Percentiles rank a stretch among this genome's conserved stretches.
Conservation (phyloP, 768 basidiomycete genomes). For the Psilocybe sp. region DNA sequence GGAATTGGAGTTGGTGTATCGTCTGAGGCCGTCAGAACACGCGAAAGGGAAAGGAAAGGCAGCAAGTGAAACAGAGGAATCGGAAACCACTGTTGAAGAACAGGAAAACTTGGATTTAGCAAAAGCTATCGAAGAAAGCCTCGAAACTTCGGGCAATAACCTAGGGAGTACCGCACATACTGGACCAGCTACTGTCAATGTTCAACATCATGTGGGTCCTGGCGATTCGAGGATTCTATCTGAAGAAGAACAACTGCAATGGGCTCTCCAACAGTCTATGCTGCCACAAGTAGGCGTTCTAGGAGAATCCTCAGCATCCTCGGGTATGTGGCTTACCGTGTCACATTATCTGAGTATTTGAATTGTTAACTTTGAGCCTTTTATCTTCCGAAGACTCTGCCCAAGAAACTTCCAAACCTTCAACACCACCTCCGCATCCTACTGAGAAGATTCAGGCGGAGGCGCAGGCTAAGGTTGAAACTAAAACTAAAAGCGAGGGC, state of each 20-base stretch:
- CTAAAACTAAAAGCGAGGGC: constrained; percentile 1
- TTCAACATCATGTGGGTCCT: background rate
- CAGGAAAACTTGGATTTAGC: constrained; percentile 10
- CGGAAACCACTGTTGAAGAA: constrained; percentile 2
- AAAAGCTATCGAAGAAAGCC: constrained; percentile 16
- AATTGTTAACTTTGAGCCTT: background rate
- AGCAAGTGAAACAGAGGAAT: background rate
- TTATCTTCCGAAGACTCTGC: background rate
- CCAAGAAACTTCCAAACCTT: no score
- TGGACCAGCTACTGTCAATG: background rate
- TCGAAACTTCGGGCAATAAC: constrained; percentile 4
- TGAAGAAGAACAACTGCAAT: constrained; percentile 11
- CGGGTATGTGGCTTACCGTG: background rate
- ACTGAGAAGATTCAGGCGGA: no score
- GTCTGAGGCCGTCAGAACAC: constrained; percentile 29
- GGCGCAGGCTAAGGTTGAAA: no score
- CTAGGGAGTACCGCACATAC: background rate
- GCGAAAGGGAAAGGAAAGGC: constrained; percentile 17
- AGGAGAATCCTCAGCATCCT: background rate
- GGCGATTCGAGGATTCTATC: background rate
- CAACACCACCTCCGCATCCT: no score
- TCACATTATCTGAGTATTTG: no score
- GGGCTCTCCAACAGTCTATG: constrained; percentile 12
- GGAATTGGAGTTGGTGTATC: constrained; percentile 51
- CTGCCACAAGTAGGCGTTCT: background rate